A percentile compares a stretch with the other conserved stretches of the same genome.
Evolutionary conservation across 2,329 filamentous ascomycete genomes (phyloP).

Genomic region (Cladophialophora exuberans): DNA sequence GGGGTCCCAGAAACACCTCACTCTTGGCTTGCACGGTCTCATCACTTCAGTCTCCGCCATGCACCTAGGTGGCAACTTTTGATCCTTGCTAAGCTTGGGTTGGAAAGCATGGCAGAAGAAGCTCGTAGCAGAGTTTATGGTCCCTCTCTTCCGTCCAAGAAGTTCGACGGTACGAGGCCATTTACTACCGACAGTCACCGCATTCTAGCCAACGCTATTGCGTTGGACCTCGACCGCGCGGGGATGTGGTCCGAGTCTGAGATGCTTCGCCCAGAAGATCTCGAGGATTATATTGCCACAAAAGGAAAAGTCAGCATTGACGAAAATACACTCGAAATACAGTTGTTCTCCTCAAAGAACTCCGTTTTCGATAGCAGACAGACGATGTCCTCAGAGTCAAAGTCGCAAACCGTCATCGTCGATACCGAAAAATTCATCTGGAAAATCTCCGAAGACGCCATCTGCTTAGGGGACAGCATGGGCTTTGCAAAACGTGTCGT

Average conservation of each 20-base stretch:
- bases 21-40: not conserved
- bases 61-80: not conserved
- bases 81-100: not conserved
- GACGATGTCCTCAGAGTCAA: not conserved
- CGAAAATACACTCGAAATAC: conserved; percentile 3
- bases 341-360: not conserved
- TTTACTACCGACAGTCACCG: conserved; percentile 2
- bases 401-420: not conserved
- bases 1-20: not conserved
- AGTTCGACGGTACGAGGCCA: not conserved
- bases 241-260: conserved; percentile 1
- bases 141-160: not conserved
- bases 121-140: not conserved
- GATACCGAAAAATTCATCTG: conserved; percentile 6
- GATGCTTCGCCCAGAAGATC: not conserved
- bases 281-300: not conserved
- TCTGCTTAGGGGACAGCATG: conserved; percentile 6
- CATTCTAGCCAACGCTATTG: not conserved
- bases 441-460: conserved; percentile 2
- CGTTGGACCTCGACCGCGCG: not conserved
- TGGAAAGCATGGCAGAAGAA: conserved; percentile 1
- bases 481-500: conserved; percentile 4
- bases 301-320: not conserved
- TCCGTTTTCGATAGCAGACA: not conserved
- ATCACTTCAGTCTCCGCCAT: conserved; percentile 3